Evolutionary conservation across 495 filamentous ascomycete species (phyloP).

Genomic region (Penicillium diatomitis): DNA sequence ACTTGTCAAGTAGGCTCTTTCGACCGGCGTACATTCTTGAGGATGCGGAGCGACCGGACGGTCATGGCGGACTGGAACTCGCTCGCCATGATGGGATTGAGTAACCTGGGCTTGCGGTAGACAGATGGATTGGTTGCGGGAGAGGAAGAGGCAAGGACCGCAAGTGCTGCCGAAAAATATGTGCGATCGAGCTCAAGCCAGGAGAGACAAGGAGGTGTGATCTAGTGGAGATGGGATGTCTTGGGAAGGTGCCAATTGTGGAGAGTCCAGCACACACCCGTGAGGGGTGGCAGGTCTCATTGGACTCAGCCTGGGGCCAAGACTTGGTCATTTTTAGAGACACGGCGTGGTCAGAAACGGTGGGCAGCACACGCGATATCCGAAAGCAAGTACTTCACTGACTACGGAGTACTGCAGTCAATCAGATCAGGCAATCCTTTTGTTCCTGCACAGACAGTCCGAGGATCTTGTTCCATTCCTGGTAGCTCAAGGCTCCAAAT

Average conservation of each 20-base stretch:
- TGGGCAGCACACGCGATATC: too few relatives aligned
- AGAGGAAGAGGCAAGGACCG: neutral
- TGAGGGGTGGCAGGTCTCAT: neutral
- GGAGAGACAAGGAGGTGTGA: neutral
- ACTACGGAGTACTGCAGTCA: too few relatives aligned
- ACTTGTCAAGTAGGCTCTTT: neutral
- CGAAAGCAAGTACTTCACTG: too few relatives aligned
- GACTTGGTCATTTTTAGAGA: neutral
- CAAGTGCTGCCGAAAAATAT: neutral
- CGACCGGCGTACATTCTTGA: slow-evolving; percentile 60
- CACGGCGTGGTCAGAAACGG: too few relatives aligned
- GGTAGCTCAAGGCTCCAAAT: too few relatives aligned
- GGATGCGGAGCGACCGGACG: slow-evolving; percentile 75
- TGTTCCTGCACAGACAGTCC: too few relatives aligned
- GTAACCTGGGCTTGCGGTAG: too few relatives aligned
- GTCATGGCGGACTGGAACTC: slow-evolving; percentile 43
- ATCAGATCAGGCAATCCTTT: too few relatives aligned
- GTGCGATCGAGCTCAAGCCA: neutral
- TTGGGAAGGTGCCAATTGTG: neutral
- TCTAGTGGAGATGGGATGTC: neutral
- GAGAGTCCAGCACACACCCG: neutral
- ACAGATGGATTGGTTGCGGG: neutral
- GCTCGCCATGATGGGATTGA: slow-evolving; percentile 26
- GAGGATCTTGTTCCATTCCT: too few relatives aligned
- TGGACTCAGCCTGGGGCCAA: neutral